Conservation (phyloP, 2,329 filamentous ascomycete species). For the Scolecobasidium constrictum region DNA sequence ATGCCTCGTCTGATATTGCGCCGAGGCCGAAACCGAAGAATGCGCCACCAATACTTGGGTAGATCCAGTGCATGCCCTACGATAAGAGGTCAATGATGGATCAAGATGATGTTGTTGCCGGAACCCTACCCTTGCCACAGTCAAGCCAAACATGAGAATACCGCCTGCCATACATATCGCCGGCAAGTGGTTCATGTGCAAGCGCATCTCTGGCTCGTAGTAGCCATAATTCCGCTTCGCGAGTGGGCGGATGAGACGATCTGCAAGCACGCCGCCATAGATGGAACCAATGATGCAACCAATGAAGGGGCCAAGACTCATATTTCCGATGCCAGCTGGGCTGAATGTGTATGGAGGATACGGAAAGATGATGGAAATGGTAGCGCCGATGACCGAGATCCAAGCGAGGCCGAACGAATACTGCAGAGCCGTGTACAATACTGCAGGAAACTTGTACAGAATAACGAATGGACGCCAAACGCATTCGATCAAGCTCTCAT, state of each 20-base stretch:
- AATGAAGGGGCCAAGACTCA: background rate
- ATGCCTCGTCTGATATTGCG: background rate
- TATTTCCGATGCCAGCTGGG: background rate
- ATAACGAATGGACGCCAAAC: background rate
- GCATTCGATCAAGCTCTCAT: background rate
- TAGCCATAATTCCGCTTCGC: background rate
- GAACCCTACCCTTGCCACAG: too few relatives aligned
- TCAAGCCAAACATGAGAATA: background rate
- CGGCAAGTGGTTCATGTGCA: background rate
- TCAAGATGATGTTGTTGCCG: too few relatives aligned
- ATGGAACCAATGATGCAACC: background rate
- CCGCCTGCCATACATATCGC: background rate
- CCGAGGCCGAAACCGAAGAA: background rate
- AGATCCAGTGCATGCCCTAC: background rate
- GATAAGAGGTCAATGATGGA: too few relatives aligned
- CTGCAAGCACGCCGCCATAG: background rate
- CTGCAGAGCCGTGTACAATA: background rate
- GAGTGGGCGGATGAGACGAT: background rate
- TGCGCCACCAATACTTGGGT: background rate
- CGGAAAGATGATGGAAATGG: background rate
- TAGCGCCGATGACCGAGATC: background rate
- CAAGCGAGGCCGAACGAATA: background rate
- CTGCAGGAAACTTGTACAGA: background rate
- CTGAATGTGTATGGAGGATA: background rate
- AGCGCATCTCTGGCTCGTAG: background rate